Percentiles rank a stretch among this genome's conserved stretches.
Conservation (phyloP, 169 alveolate genomes). For the Plasmodium cynomolgi region DNA sequence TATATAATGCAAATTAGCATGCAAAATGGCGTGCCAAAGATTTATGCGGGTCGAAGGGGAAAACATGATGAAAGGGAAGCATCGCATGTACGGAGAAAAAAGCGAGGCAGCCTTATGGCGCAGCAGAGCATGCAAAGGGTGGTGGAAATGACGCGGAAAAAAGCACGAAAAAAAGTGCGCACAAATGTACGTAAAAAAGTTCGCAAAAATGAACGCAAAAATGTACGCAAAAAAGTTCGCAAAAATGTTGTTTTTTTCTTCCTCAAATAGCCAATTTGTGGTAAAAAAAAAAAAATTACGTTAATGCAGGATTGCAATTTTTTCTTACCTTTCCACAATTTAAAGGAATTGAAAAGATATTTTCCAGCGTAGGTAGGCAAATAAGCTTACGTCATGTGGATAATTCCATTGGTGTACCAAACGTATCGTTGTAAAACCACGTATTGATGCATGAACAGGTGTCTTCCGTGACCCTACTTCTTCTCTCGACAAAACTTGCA, state of each 20-base stretch:
- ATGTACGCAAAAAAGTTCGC: background rate
- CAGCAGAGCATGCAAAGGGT: background rate
- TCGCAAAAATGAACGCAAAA: too few species aligned
- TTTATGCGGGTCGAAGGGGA: background rate
- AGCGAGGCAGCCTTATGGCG: background rate
- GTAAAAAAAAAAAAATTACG: background rate
- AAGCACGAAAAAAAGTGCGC: background rate
- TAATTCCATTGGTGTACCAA: background rate
- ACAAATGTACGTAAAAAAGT: too few species aligned
- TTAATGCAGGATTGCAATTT: background rate
- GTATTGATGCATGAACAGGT: background rate
- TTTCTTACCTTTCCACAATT: background rate
- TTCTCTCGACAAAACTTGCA: background rate
- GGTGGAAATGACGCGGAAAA: background rate
- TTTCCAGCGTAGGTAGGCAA: background rate
- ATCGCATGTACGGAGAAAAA: background rate
- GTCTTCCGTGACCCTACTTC: background rate
- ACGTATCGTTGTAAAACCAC: background rate
- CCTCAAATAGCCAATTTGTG: background rate
- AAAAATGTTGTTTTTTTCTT: background rate
- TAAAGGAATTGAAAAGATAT: background rate
- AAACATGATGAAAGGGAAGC: background rate
- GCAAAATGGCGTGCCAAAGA: background rate
- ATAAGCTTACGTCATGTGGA: background rate
- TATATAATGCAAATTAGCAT: background rate